Percentiles rank a stretch among this genome's conserved stretches.
Conservation (phyloP, 202 grass and related monocot species). For the Setaria viridis region DNA sequence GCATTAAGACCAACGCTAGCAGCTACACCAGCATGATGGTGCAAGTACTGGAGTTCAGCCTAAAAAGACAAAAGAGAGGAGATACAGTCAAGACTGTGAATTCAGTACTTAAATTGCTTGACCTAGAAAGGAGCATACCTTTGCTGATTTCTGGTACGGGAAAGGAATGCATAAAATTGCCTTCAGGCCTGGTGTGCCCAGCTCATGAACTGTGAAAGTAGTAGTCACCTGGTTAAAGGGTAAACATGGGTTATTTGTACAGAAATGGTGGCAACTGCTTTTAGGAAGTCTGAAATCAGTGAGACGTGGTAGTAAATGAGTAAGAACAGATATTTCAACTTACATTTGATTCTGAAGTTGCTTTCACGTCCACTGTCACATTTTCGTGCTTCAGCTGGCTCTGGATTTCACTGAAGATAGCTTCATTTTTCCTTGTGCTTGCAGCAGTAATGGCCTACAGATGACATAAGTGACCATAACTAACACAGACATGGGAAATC, state of each 20-base stretch:
- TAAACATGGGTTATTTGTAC: conserved; percentile 8
- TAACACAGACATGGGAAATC: neutral
- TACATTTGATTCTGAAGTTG: conserved; percentile 85
- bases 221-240: conserved; percentile 52
- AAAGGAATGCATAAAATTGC: conserved; percentile 70
- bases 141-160: conserved; percentile 57
- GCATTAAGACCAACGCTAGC: conserved; percentile 69
- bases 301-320: neutral
- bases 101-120: neutral
- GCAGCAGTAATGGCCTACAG: conserved; percentile 70
- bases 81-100: neutral
- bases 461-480: conserved; percentile 19
- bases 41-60: conserved; percentile 84
- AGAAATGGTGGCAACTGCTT: conserved; percentile 21
- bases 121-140: conserved; percentile 54
- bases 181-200: conserved; percentile 74
- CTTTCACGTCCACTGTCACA: conserved; percentile 78
- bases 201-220: conserved; percentile 64
- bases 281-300: conserved; percentile 6
- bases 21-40: conserved; percentile 69
- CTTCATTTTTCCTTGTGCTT: conserved; percentile 76
- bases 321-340: conserved; percentile 18
- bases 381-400: conserved; percentile 76
- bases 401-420: conserved; percentile 70
- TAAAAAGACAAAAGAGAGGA: conserved; percentile 40